Evolutionary conservation across 2,329 filamentous ascomycete species (phyloP).

Genomic region (Colletotrichum sp.): DNA sequence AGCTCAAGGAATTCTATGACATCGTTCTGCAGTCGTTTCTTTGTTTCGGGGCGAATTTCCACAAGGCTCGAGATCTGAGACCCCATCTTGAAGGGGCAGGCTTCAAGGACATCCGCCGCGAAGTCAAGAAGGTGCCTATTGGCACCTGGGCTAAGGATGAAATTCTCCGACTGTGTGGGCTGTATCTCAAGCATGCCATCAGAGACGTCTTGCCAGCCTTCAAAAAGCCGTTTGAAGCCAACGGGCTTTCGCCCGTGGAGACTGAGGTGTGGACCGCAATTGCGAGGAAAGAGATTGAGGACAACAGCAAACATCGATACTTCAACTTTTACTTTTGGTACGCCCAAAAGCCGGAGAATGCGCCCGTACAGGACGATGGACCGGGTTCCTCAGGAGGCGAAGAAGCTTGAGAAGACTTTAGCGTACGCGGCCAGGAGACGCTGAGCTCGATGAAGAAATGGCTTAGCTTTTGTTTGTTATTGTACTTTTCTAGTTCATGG

Average conservation of each 20-base stretch:
- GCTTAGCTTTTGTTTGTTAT: too few species aligned
- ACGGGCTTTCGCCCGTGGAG: conserved; percentile 38
- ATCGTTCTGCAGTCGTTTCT: conserved; percentile 29
- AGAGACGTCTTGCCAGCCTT: conserved; percentile 45
- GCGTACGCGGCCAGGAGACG: neutral
- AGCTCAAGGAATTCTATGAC: conserved; percentile 31
- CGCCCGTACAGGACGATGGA: neutral
- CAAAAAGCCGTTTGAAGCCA: conserved; percentile 43
- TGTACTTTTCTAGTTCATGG: too few species aligned
- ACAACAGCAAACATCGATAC: conserved; percentile 44
- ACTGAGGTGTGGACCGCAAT: conserved; percentile 35
- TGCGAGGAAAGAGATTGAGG: conserved; percentile 37
- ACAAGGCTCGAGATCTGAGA: conserved; percentile 37
- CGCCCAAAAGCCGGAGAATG: conserved; percentile 42
- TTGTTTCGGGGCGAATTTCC: conserved; percentile 35
- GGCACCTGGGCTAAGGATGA: conserved; percentile 48
- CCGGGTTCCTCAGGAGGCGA: neutral
- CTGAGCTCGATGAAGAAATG: neutral
- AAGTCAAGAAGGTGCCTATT: conserved; percentile 50
- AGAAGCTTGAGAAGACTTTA: neutral
- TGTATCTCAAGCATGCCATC: conserved; percentile 48
- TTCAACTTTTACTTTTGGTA: conserved; percentile 46
- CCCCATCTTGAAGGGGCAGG: conserved; percentile 42
- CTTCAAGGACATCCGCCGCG: conserved; percentile 47
- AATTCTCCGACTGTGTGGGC: conserved; percentile 42